Conservation (phyloP, 768 basidiomycete species). For the Tylopilus vinaceipallidus region DNA sequence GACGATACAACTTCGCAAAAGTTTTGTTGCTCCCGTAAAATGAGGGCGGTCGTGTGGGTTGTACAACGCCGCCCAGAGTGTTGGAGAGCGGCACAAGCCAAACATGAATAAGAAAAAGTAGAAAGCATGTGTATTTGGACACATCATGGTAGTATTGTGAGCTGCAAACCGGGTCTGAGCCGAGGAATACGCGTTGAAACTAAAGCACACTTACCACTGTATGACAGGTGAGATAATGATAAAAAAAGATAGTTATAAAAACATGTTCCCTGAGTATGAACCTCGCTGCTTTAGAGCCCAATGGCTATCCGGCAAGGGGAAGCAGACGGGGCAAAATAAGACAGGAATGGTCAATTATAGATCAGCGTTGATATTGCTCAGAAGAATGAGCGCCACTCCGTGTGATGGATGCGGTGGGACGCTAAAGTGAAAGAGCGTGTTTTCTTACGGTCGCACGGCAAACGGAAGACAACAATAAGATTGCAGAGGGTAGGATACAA, state of each 20-base stretch:
- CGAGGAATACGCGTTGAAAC: neutral
- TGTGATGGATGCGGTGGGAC: constrained; percentile 54
- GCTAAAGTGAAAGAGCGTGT: constrained; percentile 87
- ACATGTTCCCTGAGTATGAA: constrained; percentile 54
- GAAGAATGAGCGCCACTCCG: constrained; percentile 82
- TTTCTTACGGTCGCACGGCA: constrained; percentile 10
- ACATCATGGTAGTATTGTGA: neutral
- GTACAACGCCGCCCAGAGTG: constrained; percentile 88
- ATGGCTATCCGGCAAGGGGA: constrained; percentile 25
- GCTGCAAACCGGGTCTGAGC: constrained; percentile 2
- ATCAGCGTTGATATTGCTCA: constrained; percentile 61
- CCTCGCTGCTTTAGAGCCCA: constrained; percentile 36
- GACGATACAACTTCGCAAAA: constrained; percentile 24
- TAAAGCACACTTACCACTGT: constrained; percentile 15
- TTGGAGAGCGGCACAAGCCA: constrained; percentile 64
- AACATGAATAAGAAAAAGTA: neutral
- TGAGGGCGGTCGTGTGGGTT: constrained; percentile 83
- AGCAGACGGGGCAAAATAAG: constrained; percentile 41
- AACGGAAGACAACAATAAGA: constrained; percentile 19
- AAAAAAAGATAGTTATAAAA: neutral
- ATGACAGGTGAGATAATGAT: neutral
- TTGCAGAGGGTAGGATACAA: constrained; percentile 37
- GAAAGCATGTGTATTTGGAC: constrained; percentile 5
- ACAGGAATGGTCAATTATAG: constrained; percentile 31
- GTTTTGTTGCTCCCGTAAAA: constrained; percentile 89